Evolutionary conservation across 495 filamentous ascomycete species (phyloP), one percentile per base, ranked within the genome.

Genomic region (Parathielavia hyrcaniae): DNA sequence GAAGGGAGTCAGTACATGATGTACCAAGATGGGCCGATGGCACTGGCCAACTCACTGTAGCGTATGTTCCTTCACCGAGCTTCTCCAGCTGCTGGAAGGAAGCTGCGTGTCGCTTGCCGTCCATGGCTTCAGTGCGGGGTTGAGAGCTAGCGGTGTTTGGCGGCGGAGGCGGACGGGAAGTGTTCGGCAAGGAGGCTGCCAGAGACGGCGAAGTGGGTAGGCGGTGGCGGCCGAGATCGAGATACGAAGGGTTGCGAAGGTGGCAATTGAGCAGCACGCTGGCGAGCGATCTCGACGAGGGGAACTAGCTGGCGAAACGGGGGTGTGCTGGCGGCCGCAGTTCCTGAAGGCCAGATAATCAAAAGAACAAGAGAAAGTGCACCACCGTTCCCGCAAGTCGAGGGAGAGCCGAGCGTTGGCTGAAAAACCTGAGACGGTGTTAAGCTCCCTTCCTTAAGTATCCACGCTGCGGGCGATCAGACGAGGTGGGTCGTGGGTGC

Each of bases 81-180:
- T 95, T 97, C 75, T 97, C 92, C 72, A 97, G 83, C 83, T 97
- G 92, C 83, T 96, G 91, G 77, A 97, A 97, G 50, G 90, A 96
- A 75, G 88, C 95, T 49, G 90, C 90, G 65, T 93, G 88, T 64
- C 90, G 83, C 71, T 88, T 86, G 64, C 88, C 87, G 73, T 95
- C 90, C 90, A 96, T 96, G 41, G 39, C 59, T 77, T 35, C 54
- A 38, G 19, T 51, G 16, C 43, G 11, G 17, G 36, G 53, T 5
- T 26, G 44, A 19, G 46, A 12, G 26, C 50, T 41, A 35, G 55
- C 16, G 19, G 52, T 22, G 20, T 45, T 20, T 51, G 38, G 19
- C n/a, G 56, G 44, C 9, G 23, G 36, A 12, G 47, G 16, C 5
- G n/a, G n/a, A 51, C 13, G 13, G 50, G n/a, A n/a, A n/a, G 30